Conservation (phyloP, 345 rosid genomes). For the Combretum micranthum region DNA sequence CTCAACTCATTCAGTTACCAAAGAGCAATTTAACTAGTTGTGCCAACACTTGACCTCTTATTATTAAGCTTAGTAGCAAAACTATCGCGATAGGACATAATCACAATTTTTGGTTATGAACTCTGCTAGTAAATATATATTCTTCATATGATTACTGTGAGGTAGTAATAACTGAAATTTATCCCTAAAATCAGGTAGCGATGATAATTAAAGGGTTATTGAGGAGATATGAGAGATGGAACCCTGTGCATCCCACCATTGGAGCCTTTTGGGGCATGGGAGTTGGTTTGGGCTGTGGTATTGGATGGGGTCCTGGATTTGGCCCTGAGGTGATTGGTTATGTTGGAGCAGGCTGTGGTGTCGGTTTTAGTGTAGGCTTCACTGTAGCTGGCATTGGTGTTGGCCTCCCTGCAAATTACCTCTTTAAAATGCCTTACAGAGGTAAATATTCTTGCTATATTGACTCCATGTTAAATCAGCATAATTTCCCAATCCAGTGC, state of each 20-base stretch:
- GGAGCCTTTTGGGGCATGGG: conserved; percentile 99
- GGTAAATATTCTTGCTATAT: conserved; percentile 25
- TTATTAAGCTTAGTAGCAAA: too few species aligned
- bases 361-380: conserved; percentile 85
- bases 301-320: conserved; percentile 98
- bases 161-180: too few species aligned
- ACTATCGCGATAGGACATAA: too few species aligned
- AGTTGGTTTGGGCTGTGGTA: conserved; percentile 80
- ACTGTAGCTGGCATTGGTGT: conserved; percentile 79
- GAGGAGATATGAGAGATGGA: conserved; percentile 79
- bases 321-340: conserved; percentile 91
- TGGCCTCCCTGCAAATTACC: conserved; percentile 74
- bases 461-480: neutral
- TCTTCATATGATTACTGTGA: too few species aligned
- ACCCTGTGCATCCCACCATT: conserved; percentile 80
- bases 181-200: conserved; percentile 21
- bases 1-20: too few species aligned
- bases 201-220: conserved; percentile 82
- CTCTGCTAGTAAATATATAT: too few species aligned
- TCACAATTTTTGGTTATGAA: too few species aligned
- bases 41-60: too few species aligned
- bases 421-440: conserved; percentile 47
- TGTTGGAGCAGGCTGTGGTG: conserved; percentile 89
- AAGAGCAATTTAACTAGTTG: too few species aligned
- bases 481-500: neutral